These are phyloP conservation scores for Crithidia acanthocephali DNA, from an alignment of 208 protist species.

Conservation along the genomic window DNA sequence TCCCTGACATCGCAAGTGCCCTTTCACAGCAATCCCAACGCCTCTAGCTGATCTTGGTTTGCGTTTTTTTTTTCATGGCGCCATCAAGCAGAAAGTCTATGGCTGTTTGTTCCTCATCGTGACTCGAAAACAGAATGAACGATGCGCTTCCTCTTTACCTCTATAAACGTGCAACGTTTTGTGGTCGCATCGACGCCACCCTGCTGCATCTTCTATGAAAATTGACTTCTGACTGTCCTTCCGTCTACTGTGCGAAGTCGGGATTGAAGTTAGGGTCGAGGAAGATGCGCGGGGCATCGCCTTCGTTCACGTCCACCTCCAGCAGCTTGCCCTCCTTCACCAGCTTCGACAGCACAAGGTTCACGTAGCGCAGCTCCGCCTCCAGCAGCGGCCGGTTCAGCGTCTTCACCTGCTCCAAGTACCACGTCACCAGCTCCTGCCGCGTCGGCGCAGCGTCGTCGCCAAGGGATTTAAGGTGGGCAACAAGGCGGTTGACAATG, in stretches of 20 bases:
- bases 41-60: too few species aligned
- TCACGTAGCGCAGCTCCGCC: conserved; percentile 77
- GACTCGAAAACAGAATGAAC: too few species aligned
- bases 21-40: too few species aligned
- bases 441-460: conserved; percentile 76
- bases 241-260: conserved; percentile 47
- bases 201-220: background rate
- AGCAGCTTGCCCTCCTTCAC: conserved; percentile 86
- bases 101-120: too few species aligned
- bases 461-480: conserved; percentile 70
- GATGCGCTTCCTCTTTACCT: too few species aligned
- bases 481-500: conserved; percentile 82
- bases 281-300: conserved; percentile 66
- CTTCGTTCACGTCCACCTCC: conserved; percentile 78
- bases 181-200: too few species aligned
- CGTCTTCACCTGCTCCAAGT: conserved; percentile 87
- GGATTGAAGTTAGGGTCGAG: conserved; percentile 91
- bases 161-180: too few species aligned
- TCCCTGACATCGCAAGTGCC: too few species aligned
- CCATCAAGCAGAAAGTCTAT: too few species aligned
- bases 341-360: conserved; percentile 79
- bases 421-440: conserved; percentile 84
- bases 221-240: background rate
- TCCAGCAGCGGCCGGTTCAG: conserved; percentile 82
- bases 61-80: too few species aligned